phyloP scores from a whole-genome alignment of 2,329 filamentous ascomycete species.

The Ophiobolus disseminans region DNA sequence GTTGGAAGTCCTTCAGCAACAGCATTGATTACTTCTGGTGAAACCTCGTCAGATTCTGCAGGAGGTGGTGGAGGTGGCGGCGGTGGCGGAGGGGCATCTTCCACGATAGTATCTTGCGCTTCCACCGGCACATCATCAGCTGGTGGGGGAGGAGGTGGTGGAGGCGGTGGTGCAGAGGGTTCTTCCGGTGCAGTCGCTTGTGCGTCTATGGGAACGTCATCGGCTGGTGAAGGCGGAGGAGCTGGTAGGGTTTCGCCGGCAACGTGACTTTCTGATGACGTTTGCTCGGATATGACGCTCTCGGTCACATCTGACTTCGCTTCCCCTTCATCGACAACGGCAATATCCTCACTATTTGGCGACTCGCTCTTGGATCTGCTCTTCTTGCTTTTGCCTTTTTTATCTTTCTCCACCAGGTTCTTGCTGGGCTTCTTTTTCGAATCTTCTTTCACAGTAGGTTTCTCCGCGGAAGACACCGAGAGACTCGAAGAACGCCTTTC shows the following conservation, averaged over 20 bases:
- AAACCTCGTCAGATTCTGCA: background rate
- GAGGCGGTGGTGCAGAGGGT: background rate
- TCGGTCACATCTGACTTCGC: conserved; percentile 20
- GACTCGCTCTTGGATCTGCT: conserved; percentile 17
- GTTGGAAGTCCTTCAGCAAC: background rate
- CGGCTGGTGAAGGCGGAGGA: background rate
- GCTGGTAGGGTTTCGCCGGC: background rate
- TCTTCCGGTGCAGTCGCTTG: too few species aligned
- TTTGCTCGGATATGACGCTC: conserved; percentile 17
- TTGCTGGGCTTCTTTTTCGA: conserved; percentile 35
- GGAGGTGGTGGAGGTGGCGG: background rate
- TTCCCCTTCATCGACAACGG: conserved; percentile 20
- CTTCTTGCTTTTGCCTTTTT: conserved; percentile 35
- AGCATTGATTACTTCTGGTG: background rate
- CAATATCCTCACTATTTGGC: conserved; percentile 15
- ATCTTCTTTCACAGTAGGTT: conserved; percentile 13
- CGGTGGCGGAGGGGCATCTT: background rate
- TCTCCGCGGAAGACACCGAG: conserved; percentile 25
- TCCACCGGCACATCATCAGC: conserved; percentile 1
- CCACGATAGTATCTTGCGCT: background rate
- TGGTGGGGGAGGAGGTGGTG: background rate
- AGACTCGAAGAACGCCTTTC: conserved; percentile 26
- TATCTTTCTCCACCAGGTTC: conserved; percentile 33
- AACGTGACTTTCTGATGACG: too few species aligned
- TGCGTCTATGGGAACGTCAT: background rate